phyloP scores from a whole-genome alignment of 768 basidiomycete species.

The Pisolithus orientalis region DNA sequence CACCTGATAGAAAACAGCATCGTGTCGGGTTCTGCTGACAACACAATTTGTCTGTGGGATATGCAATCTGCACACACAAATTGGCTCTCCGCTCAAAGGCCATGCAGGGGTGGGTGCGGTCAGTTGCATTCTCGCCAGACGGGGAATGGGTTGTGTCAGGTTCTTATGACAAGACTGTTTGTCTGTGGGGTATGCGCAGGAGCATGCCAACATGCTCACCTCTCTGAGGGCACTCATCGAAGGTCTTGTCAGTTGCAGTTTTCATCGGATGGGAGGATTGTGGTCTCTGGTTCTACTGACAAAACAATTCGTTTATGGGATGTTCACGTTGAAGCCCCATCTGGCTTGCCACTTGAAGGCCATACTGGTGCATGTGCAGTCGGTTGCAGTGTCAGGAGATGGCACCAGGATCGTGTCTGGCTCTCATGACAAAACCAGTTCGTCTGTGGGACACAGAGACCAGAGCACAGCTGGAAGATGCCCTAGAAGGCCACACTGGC shows the following conservation, averaged over 20 bases:
- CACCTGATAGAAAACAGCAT: background rate
- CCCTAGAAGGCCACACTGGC: background rate
- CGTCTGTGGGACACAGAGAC: background rate
- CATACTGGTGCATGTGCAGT: background rate
- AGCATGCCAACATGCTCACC: background rate
- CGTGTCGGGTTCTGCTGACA: conserved; percentile 1
- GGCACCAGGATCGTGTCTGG: background rate
- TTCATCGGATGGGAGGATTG: conserved; percentile 8
- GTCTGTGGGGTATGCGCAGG: background rate
- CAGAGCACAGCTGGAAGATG: background rate
- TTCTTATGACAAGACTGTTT: background rate
- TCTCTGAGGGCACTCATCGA: background rate
- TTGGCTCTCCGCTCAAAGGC: background rate
- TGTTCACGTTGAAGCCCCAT: background rate
- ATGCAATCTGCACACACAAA: background rate
- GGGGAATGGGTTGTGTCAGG: background rate
- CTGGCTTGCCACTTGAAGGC: background rate
- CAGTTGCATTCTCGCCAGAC: background rate
- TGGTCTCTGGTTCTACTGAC: conserved; percentile 19
- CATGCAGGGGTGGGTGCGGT: background rate
- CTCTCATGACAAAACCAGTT: background rate
- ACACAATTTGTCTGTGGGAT: conserved; percentile 1
- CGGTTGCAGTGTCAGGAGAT: background rate
- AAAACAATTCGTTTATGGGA: conserved; percentile 4
- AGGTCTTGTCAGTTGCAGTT: background rate